Percentiles rank a stretch among this genome's conserved stretches.
These are phyloP conservation scores for Solanum rostratum DNA, from an alignment of 257 asterid genomes.

Conservation along the genomic window DNA sequence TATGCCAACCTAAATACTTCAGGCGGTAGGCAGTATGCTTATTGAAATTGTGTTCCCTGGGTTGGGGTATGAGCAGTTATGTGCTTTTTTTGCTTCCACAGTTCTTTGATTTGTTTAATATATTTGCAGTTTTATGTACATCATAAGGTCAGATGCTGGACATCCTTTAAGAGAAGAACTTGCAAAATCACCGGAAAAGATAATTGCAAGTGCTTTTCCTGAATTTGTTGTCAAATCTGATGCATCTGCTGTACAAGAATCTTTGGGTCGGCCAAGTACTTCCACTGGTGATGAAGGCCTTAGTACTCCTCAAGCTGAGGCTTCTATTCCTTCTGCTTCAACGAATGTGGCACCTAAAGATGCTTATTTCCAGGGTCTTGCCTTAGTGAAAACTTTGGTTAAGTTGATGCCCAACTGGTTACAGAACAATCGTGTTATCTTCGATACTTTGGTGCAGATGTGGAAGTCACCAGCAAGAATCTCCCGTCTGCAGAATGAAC, in stretches of 20 bases:
- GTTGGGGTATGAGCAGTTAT: neutral
- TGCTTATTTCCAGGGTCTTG: constrained; percentile 98
- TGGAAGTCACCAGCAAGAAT: constrained; percentile 93
- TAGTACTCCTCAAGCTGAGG: constrained; percentile 54
- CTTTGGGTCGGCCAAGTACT: constrained; percentile 43
- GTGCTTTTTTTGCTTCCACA: constrained; percentile 4
- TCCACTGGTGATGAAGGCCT: constrained; percentile 44
- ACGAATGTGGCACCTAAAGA: constrained; percentile 47
- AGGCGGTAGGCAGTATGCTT: constrained; percentile 52
- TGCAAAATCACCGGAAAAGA: constrained; percentile 94
- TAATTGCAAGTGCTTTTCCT: constrained; percentile 86
- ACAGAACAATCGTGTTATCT: constrained; percentile 74
- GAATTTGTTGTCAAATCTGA: constrained; percentile 53
- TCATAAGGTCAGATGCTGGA: constrained; percentile 94
- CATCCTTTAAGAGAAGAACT: constrained; percentile 98
- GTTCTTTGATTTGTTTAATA: constrained; percentile 4
- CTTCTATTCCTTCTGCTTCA: constrained; percentile 39
- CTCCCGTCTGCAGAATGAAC: constrained; percentile 81
- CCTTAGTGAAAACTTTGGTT: constrained; percentile 79
- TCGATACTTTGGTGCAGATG: constrained; percentile 74
- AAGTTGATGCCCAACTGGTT: constrained; percentile 98
- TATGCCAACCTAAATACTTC: constrained; percentile 78
- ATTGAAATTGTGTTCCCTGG: neutral
- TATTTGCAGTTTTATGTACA: constrained; percentile 82
- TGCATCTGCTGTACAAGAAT: constrained; percentile 40